phyloP scores from a whole-genome alignment of 352 stramenopile species.

The Halophytophthora batemanensis region DNA sequence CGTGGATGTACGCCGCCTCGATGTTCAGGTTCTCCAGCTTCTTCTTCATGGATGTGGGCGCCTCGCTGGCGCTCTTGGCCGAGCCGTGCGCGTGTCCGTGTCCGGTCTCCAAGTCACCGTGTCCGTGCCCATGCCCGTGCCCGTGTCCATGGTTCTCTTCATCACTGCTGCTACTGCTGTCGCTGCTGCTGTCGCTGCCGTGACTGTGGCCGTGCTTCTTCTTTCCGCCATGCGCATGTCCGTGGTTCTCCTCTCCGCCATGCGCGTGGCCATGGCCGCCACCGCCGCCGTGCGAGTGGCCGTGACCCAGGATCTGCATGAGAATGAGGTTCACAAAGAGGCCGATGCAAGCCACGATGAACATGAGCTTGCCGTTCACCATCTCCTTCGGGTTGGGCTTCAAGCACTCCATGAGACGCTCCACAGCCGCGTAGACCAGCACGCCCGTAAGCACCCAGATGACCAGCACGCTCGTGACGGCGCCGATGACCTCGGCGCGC shows the following conservation, averaged over 20 bases:
- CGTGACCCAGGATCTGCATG: constrained; percentile 90
- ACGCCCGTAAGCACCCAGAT: constrained; percentile 94
- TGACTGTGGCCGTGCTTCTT: constrained; percentile 21
- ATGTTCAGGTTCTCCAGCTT: constrained; percentile 94
- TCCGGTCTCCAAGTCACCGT: constrained; percentile 32
- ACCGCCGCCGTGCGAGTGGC: constrained; percentile 56
- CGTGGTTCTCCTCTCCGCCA: constrained; percentile 16
- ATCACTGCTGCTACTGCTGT: constrained; percentile 16
- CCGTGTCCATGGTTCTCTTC: constrained; percentile 9
- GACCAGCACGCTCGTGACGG: constrained; percentile 90
- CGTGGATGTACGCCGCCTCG: constrained; percentile 96
- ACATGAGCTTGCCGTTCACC: constrained; percentile 97
- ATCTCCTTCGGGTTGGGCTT: constrained; percentile 66
- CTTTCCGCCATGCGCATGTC: constrained; percentile 11
- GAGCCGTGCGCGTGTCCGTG: constrained; percentile 24
- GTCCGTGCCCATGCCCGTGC: constrained; percentile 16
- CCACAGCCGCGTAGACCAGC: constrained; percentile 93
- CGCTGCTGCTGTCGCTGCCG: not conserved
- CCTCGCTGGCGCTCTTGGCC: constrained; percentile 14
- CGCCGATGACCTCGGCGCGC: constrained; percentile 93
- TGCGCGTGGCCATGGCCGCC: constrained; percentile 46
- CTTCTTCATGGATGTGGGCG: constrained; percentile 22
- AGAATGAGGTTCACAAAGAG: constrained; percentile 96
- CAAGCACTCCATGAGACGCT: constrained; percentile 82
- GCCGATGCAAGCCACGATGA: constrained; percentile 92